These are phyloP conservation scores for Kodamaea plutei DNA, from an alignment of 1,139 yeast genomes.

Conservation along the genomic window DNA sequence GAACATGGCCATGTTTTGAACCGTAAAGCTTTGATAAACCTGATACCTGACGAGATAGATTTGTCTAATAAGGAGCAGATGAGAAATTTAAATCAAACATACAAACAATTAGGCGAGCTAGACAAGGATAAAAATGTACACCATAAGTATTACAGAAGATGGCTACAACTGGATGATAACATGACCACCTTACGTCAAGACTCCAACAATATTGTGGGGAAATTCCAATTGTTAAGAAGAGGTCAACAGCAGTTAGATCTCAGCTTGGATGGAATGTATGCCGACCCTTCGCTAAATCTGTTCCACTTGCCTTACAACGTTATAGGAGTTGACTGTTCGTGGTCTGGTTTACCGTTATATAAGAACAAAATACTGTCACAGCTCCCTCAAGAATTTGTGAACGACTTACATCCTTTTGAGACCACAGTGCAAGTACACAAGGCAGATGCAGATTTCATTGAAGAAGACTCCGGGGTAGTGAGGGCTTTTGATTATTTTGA, in stretches of 20 bases:
- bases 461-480: slow-evolving; percentile 14
- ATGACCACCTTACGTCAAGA: slow-evolving; percentile 31
- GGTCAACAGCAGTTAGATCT: slow-evolving; percentile 20
- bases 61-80: slow-evolving; percentile 21
- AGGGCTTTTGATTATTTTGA: slow-evolving; percentile 17
- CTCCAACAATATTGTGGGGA: slow-evolving; percentile 34
- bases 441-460: slow-evolving; percentile 37
- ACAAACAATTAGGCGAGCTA: slow-evolving; percentile 28
- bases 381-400: slow-evolving; percentile 40
- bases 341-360: slow-evolving; percentile 39
- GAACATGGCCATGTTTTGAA: slow-evolving; percentile 36
- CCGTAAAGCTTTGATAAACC: slow-evolving; percentile 29
- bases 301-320: slow-evolving; percentile 39
- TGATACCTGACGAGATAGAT: slow-evolving; percentile 39
- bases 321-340: slow-evolving; percentile 40
- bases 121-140: slow-evolving; percentile 41
- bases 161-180: slow-evolving; percentile 32
- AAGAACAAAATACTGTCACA: slow-evolving; percentile 18
- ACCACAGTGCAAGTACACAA: slow-evolving; percentile 34
- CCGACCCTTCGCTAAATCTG: slow-evolving; percentile 28
- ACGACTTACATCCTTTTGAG: slow-evolving; percentile 33
- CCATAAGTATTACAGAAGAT: slow-evolving; percentile 33
- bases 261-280: slow-evolving; percentile 22
- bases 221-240: slow-evolving; percentile 34
- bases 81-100: slow-evolving; percentile 29